Evolutionary conservation across 352 stramenopile genomes (phyloP).

Genomic region (Globisporangium paddicum): DNA sequence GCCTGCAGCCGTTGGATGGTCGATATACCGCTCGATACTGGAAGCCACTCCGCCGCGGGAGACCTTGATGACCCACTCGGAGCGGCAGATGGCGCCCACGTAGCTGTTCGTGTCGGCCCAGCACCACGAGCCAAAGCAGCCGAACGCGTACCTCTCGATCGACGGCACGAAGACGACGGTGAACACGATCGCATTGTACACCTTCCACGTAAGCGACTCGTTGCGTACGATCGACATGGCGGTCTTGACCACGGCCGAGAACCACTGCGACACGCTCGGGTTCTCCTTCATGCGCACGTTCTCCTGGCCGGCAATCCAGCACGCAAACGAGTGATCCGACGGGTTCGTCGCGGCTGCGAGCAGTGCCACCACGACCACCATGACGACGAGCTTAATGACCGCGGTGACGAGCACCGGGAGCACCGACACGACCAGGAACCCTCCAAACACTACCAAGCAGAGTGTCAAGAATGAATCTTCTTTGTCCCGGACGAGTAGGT

Average conservation of each 20-base stretch:
- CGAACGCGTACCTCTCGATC: slow-evolving; percentile 61
- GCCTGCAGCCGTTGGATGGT: slow-evolving; percentile 1
- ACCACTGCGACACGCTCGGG: slow-evolving; percentile 50
- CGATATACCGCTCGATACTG: slow-evolving; percentile 45
- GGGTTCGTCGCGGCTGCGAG: slow-evolving; percentile 50
- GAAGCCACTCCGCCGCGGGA: slow-evolving; percentile 46
- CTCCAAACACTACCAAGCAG: slow-evolving; percentile 52
- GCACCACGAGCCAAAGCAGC: slow-evolving; percentile 60
- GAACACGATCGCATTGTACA: slow-evolving; percentile 56
- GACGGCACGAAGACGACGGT: slow-evolving; percentile 61
- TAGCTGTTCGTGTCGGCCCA: slow-evolving; percentile 56
- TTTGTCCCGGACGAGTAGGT: too few relatives aligned
- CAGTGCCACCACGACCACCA: slow-evolving; percentile 23
- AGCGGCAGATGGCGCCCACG: slow-evolving; percentile 40
- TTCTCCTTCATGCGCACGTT: slow-evolving; percentile 37
- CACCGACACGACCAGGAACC: slow-evolving; percentile 65
- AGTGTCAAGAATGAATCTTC: too few relatives aligned
- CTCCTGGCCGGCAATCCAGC: slow-evolving; percentile 61
- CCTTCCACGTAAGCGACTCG: slow-evolving; percentile 54
- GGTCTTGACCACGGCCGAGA: slow-evolving; percentile 67
- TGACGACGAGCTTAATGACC: slow-evolving; percentile 30
- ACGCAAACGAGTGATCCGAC: slow-evolving; percentile 64
- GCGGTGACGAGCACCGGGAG: slow-evolving; percentile 50
- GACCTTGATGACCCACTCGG: slow-evolving; percentile 42
- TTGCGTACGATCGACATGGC: slow-evolving; percentile 61